Base-by-base conservation (phyloP, 2,329 filamentous ascomycete species). In the Penicillium aurantiogriseum region DNA sequence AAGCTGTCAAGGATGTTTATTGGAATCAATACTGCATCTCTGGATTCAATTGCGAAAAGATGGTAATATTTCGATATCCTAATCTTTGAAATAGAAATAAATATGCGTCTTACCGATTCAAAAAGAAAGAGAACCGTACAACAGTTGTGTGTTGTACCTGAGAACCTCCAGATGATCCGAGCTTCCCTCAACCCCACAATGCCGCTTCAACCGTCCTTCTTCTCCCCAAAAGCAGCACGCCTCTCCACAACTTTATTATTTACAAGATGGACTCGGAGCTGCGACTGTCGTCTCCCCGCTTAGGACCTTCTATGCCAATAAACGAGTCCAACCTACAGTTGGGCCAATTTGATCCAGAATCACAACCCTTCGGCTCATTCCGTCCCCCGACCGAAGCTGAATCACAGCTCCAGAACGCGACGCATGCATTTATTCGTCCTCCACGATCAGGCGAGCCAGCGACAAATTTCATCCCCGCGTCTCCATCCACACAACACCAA, bases 211-310 rank as follows among this genome's bases (percentile, higher is more conserved):
- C 59, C 53, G 54, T 59, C 40, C 54, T 47, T 57, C 59, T 56
- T 58, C 54, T 58, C 58, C 48, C 58, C 67, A 72, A 70, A 71
- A 71, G 69, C 68, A 70, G 69, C 69, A 63, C 56, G 56, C 61
- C 51, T 51, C 45, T 61, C 52, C 55, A 58, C 42, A 33, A 38
- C 46, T 42, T 38, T 36, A 56, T 55, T 27, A 15, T 43, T 44
- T 29, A 33, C 39, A 51, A 17, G 23, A 74, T 75, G 73, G 68
- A 74, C 58, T 55, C 63, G 36, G 60, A 54, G 29, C 59, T 66
- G 35, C 69, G 48, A 57, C 60, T 48, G 25, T 44, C 59, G 51
- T 58, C 65, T 46, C 57, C 61, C 59, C 60, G 62, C 15, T 64
- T 63, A 29, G 54, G 43, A 48, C 60, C 61, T 25, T 69, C n/a